Evolutionary conservation across 345 rosid genomes (phyloP), one percentile per base, ranked within the genome.

Genomic region (Ricinus communis): DNA sequence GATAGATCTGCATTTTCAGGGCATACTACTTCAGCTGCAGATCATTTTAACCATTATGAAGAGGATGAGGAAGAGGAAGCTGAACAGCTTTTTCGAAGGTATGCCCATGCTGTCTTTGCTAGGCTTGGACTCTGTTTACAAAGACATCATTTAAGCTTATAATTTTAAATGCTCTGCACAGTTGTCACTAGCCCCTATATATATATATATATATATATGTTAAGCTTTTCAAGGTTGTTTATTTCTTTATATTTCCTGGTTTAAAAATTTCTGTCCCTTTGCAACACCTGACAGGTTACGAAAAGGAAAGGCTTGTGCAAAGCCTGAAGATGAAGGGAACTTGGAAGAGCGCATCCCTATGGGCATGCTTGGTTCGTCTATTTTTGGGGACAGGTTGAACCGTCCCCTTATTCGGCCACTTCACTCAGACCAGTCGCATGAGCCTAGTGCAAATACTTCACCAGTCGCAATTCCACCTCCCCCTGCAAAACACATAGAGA

Each of bases 31-130:
- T 53, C 85, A 59, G 81, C 85, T 52, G 49, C 77, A 63, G 75
- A 75, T 71, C 84, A 76, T 81, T 76, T 69, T 76, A 75, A 45
- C 74, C 87, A 59, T 79, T 85, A 82, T 27, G 85, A 84, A 40
- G 90, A 87, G 40, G 87, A 82, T 70, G 96, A 86, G 60, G 95
- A 90, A 71, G 90, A 91, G 74, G 95, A 91, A 70, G 85, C 89
- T 58, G 96, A 87, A 69, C 98, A 90, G 83, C 90, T 95, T 65
- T 90, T 86, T 77, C 86, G 96, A 82, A 91, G 97, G 99, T 91
- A 28, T 71, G 71, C 46, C 47, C 33, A 8, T 69, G 49, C 53
- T 57, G 30, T 47, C 40, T 66, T 46, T 10, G 55, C 2, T 25
- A 3, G 31, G 46, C 46, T 1, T 62, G 24, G 31, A 28, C 8